Evolutionary conservation across 2,329 filamentous ascomycete genomes (phyloP), one percentile per base, ranked within the genome.

Genomic region (Fusarium beomiforme): DNA sequence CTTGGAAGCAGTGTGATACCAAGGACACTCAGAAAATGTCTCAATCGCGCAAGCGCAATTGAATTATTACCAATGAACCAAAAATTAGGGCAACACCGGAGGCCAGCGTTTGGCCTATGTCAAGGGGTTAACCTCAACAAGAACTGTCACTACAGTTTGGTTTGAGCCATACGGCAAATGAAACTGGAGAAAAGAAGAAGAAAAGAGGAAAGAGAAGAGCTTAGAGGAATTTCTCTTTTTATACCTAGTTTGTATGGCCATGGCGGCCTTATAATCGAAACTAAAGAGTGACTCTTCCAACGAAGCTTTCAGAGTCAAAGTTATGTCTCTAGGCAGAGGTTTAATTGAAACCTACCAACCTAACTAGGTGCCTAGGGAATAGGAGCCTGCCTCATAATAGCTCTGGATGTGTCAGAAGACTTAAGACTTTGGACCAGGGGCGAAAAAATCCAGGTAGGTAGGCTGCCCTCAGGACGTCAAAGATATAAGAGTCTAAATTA

Each of bases 71-170:
- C 66, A 21, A 46, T 44, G 34, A 55, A 37, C 50, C 70, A 77
- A 76, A 76, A 76, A 73, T 67, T 65, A 26, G 50, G 42, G 54
- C 57, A 49, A 67, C 42, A 31, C 9, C 31, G 17, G 36, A 46
- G 47, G 60, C 56, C 42, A 54, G 33, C 23, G 17, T 60, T 53
- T 33, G 43, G 37, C 68, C 53, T 29, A 31, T 76, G 58, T 61
- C 37, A 56, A 73, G 75, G 70, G 39, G 36, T 76, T 70, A 72
- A 70, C 70, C 75, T 67, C 50, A 58, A 71, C 71, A 76, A 74
- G 72, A 77, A 77, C 75, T 75, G 71, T 72, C 77, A 74, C 75
- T 77, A 76, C 75, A 75, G 49, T 74, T 75, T 64, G 62, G 75
- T 75, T 67, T 34, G 47, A 77, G 76, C 71, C 67, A 42, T 36